Conservation (phyloP, 371 early-diverging fungal genomes). For the Mucor ambiguus region DNA sequence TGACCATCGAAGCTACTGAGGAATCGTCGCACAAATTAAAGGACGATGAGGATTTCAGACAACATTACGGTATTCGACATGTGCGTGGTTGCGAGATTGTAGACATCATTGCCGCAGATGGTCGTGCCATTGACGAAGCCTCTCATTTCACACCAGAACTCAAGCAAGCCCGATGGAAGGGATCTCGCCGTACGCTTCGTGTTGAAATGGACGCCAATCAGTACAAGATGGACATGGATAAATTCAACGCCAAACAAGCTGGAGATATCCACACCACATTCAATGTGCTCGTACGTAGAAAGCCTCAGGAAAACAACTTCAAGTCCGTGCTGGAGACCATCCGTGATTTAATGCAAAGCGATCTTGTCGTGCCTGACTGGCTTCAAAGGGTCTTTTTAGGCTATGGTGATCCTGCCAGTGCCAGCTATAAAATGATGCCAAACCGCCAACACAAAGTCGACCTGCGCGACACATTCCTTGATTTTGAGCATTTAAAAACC, state of each 20-base stretch:
- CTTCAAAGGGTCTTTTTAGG: slow-evolving; percentile 87
- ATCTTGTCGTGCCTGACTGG: slow-evolving; percentile 88
- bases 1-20: slow-evolving; percentile 71
- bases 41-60: slow-evolving; percentile 57
- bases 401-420: slow-evolving; percentile 88
- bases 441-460: slow-evolving; percentile 59
- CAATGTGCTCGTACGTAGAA: slow-evolving; percentile 87
- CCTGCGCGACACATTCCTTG: slow-evolving; percentile 87
- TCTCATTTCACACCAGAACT: slow-evolving; percentile 46
- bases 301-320: slow-evolving; percentile 90
- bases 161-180: slow-evolving; percentile 46
- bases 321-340: slow-evolving; percentile 89
- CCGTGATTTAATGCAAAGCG: slow-evolving; percentile 82
- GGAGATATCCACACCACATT: slow-evolving; percentile 79
- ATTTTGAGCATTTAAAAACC: slow-evolving; percentile 75
- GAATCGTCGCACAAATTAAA: slow-evolving; percentile 44
- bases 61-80: slow-evolving; percentile 74
- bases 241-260: slow-evolving; percentile 29
- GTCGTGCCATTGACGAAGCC: slow-evolving; percentile 65
- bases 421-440: slow-evolving; percentile 66
- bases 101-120: slow-evolving; percentile 76
- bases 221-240: slow-evolving; percentile 61
- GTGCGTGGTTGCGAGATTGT: slow-evolving; percentile 89
- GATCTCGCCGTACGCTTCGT: slow-evolving; percentile 68
- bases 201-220: slow-evolving; percentile 89